Evolutionary conservation across 2,329 filamentous ascomycete genomes (phyloP).

Genomic region (Dactylellina haptotyla): DNA sequence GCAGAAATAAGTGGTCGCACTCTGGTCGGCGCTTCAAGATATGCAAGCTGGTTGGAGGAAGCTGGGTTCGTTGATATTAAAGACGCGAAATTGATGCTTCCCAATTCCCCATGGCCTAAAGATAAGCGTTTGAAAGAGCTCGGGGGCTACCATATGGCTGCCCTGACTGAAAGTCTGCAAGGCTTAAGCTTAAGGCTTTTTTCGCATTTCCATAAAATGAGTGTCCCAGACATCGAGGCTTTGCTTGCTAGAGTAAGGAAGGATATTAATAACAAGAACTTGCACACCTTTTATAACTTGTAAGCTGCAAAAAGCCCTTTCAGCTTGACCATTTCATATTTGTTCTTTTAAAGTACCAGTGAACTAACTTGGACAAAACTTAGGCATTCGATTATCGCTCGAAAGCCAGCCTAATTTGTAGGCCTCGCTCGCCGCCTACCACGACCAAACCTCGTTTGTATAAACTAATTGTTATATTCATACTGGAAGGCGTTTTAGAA

Average conservation of each 20-base stretch:
- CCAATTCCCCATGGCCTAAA: conserved; percentile 65
- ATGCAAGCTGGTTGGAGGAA: conserved; percentile 52
- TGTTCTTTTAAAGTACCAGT: background rate
- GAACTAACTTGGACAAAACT: background rate
- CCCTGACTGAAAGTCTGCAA: conserved; percentile 65
- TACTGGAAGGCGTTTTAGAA: too few species aligned
- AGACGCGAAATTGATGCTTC: conserved; percentile 63
- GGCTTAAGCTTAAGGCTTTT: conserved; percentile 67
- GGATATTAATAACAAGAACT: conserved; percentile 61
- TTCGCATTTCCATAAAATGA: conserved; percentile 66
- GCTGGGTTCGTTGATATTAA: conserved; percentile 63
- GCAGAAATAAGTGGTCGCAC: conserved; percentile 58
- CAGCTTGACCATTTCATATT: background rate
- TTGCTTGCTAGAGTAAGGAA: conserved; percentile 66
- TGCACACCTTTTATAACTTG: conserved; percentile 63
- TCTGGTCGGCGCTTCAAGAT: conserved; percentile 53
- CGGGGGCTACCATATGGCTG: conserved; percentile 57
- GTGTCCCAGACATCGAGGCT: conserved; percentile 65
- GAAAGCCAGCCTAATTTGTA: too few species aligned
- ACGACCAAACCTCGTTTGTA: too few species aligned
- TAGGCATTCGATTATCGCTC: conserved; percentile 25
- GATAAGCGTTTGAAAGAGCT: conserved; percentile 64
- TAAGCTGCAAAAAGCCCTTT: conserved; percentile 46
- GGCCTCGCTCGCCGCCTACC: too few species aligned
- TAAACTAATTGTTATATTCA: too few species aligned